phyloP scores from a whole-genome alignment of 768 basidiomycete species.

The Saitozyma sp. region DNA sequence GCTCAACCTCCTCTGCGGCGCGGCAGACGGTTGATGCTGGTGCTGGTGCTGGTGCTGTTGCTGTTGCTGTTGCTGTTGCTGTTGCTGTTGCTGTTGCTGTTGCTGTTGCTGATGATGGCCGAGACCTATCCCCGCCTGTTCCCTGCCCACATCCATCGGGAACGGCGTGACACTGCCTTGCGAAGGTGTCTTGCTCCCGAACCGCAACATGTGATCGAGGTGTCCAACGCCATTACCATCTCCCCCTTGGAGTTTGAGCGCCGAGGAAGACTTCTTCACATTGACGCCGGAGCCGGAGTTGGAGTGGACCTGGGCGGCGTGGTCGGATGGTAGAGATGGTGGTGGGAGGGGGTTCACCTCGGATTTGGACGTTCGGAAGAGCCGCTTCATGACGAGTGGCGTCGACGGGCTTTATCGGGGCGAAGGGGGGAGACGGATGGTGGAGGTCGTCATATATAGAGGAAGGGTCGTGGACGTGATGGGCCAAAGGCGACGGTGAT shows the following conservation, averaged over 20 bases:
- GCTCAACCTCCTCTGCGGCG: constrained; percentile 7
- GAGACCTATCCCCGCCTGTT: not conserved
- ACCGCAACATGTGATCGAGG: not conserved
- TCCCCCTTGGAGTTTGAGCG: constrained; percentile 1
- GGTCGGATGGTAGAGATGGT: constrained; percentile 15
- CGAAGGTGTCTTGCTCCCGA: not conserved
- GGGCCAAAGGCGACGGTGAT: not conserved
- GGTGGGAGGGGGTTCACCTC: constrained; percentile 37
- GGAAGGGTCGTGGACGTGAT: not conserved
- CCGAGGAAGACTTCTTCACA: constrained; percentile 3
- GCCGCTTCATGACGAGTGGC: constrained; percentile 32
- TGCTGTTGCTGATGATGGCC: too few relatives aligned
- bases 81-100: too few relatives aligned
- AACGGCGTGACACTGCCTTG: constrained; percentile 30
- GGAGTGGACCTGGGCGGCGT: constrained; percentile 7
- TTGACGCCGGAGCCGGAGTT: not conserved
- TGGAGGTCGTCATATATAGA: not conserved
- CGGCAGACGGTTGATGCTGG: not conserved
- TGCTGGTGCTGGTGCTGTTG: too few relatives aligned
- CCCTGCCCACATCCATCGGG: constrained; percentile 31
- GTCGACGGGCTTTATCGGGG: not conserved
- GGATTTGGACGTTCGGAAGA: constrained; percentile 40
- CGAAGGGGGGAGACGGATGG: not conserved
- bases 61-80: too few relatives aligned
- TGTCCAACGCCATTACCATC: constrained; percentile 7